These are phyloP conservation scores for Cryoendolithus antarcticus DNA, from an alignment of 2,329 filamentous ascomycete genomes.

Conservation along the genomic window DNA sequence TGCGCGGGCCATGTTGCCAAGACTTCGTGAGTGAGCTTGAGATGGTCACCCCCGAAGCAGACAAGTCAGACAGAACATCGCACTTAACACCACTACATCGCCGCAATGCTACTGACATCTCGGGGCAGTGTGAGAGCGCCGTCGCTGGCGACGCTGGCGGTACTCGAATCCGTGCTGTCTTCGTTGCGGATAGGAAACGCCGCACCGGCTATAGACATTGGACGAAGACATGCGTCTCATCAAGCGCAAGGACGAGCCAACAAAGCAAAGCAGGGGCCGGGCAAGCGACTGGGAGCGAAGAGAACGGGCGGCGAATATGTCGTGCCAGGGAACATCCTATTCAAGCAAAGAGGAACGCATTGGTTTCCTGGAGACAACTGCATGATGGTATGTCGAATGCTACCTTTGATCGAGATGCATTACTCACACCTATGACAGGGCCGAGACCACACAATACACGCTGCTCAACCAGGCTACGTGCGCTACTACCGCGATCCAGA, in stretches of 20 bases:
- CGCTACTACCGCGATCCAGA: slow-evolving; percentile 89
- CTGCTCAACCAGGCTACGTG: slow-evolving; percentile 75
- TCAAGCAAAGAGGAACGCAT: slow-evolving; percentile 84
- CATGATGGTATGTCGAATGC: slow-evolving; percentile 45
- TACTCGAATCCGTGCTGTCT: slow-evolving; percentile 20
- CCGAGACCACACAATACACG: slow-evolving; percentile 90
- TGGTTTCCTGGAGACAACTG: slow-evolving; percentile 96
- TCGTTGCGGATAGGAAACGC: slow-evolving; percentile 18
- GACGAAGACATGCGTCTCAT: slow-evolving; percentile 46
- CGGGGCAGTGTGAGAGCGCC: slow-evolving; percentile 9
- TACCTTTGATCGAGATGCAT: not conserved
- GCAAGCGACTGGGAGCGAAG: slow-evolving; percentile 90
- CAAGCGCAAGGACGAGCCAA: slow-evolving; percentile 57
- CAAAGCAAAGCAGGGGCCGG: slow-evolving; percentile 55
- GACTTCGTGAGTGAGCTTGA: no score
- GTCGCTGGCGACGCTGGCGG: slow-evolving; percentile 15
- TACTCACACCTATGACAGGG: slow-evolving; percentile 34
- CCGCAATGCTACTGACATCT: no score
- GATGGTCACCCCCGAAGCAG: no score
- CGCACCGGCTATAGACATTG: slow-evolving; percentile 5
- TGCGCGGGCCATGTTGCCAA: no score
- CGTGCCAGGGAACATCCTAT: slow-evolving; percentile 93
- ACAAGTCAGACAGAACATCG: no score
- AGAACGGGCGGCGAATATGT: slow-evolving; percentile 88
- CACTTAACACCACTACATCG: no score